Conservation (phyloP, 2,329 filamentous ascomycete genomes). For the Fusarium pseudoanthophilum region DNA sequence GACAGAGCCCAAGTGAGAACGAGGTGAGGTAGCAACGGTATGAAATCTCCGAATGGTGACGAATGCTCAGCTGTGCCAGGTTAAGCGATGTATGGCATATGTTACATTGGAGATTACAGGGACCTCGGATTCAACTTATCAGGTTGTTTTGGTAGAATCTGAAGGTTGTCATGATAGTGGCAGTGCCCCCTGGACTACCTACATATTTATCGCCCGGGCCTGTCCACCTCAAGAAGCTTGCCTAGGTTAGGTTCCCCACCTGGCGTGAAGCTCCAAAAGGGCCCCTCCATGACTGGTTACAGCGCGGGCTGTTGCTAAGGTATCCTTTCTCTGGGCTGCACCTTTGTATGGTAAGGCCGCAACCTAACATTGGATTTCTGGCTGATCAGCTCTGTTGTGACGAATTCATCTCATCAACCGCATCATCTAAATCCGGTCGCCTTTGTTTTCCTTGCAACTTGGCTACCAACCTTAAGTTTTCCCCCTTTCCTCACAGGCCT, state of each 20-base stretch:
- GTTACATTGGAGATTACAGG: not conserved
- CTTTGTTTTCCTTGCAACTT: not conserved
- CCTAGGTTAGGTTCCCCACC: constrained; percentile 2
- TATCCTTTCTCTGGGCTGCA: not conserved
- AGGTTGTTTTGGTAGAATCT: not conserved
- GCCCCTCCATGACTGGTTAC: not conserved
- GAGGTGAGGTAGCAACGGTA: not conserved
- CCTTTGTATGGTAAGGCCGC: not conserved
- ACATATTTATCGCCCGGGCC: not conserved
- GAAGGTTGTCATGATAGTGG: constrained; percentile 10
- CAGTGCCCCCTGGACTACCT: not conserved
- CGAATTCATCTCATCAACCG: constrained; percentile 21
- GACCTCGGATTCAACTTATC: not conserved
- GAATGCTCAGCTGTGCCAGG: constrained; percentile 11
- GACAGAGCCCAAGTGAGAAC: not conserved
- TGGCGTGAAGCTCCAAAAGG: constrained; percentile 12
- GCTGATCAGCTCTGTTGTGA: constrained; percentile 5
- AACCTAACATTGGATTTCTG: not conserved
- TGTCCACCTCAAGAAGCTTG: not conserved
- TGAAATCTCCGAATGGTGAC: constrained; percentile 9
- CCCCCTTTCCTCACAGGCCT: not conserved
- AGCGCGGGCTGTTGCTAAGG: not conserved
- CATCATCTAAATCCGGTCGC: not conserved
- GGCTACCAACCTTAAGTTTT: not conserved
- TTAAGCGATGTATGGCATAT: constrained; percentile 11